Base-by-base conservation (phyloP, 208 protist species). In the Herpetomonas muscarum region DNA sequence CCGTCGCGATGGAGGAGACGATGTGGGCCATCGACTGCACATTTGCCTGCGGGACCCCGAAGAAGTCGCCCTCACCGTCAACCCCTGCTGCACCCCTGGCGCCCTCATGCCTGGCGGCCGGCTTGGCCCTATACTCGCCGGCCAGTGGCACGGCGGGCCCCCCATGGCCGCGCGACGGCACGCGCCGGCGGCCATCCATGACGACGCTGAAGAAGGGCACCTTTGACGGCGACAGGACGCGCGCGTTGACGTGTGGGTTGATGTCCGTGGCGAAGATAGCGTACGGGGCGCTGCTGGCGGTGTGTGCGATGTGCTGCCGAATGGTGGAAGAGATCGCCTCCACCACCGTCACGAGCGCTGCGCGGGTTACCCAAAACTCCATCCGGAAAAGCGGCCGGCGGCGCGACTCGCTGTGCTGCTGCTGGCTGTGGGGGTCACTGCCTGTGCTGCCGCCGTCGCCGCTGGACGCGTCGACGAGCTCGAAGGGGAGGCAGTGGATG, bases 401-500 rank as follows among this genome's bases (percentile, higher is more conserved):
- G 12, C 29, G 29, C 26, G 9, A n/a, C n/a, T n/a, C n/a, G n/a
- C n/a, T n/a, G n/a, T n/a, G n/a, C n/a, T n/a, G n/a, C n/a, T n/a
- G n/a, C n/a, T n/a, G 31, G n/a, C 24, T 54, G 24, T 12, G 19
- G 15, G 41, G 41, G 5, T 4, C 5, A 12, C 17, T 19, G 41
- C 17, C 41, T 22, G 15, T 19, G 9, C 41, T 19, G 15, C 22
- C 41, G 19, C 19, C 17, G 15, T 6, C 5, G 5, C 10, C 41
- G 2, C 21, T 19, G 7, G 22, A 10, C 1, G 25, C 30, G 12
- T 51, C 61, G 6, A 51, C 6, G 24, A 61, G 74, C 61, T 94
- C 88, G 58, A 94, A 94, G 12, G 85, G 84, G n/a, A 94, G 65
- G 54, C 84, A 94, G 76, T 92, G 85, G 52, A 91, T 80, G 15